Evolutionary conservation across 1,139 yeast species (phyloP).

Genomic region (Sugiyamaella pinicola): DNA sequence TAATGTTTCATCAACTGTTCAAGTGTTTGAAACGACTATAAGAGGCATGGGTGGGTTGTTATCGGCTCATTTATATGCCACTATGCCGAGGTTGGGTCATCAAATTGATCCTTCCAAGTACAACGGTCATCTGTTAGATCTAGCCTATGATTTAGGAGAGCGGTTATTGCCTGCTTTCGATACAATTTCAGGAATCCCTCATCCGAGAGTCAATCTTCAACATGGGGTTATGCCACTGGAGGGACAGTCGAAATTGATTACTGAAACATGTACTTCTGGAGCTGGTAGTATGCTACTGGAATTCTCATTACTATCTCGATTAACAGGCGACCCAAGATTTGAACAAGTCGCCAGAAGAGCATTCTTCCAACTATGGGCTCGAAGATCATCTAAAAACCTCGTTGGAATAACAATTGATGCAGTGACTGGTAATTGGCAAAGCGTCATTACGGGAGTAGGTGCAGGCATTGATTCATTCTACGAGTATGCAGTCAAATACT

Average conservation of each 20-base stretch:
- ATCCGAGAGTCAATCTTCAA: conserved; percentile 68
- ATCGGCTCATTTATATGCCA: conserved; percentile 73
- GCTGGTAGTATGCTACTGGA: conserved; percentile 83
- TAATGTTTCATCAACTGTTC: conserved; percentile 62
- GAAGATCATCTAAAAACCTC: conserved; percentile 62
- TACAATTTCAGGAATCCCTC: conserved; percentile 61
- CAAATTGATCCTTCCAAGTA: conserved; percentile 47
- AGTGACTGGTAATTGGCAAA: conserved; percentile 56
- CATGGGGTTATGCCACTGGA: conserved; percentile 50
- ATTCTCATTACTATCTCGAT: conserved; percentile 67
- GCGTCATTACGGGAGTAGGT: conserved; percentile 75
- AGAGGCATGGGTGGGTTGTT: conserved; percentile 77
- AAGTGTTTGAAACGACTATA: conserved; percentile 84
- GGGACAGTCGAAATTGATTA: conserved; percentile 33
- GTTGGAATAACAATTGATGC: conserved; percentile 82
- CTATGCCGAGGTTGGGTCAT: conserved; percentile 56
- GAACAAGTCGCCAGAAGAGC: conserved; percentile 64
- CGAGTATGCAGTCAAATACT: conserved; percentile 80
- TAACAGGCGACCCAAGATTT: conserved; percentile 74
- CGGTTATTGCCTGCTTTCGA: conserved; percentile 68
- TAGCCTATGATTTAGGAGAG: conserved; percentile 74
- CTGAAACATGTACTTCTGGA: conserved; percentile 84
- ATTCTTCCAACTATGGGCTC: conserved; percentile 70
- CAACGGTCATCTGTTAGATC: conserved; percentile 65
- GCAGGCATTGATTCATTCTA: conserved; percentile 94